A percentile compares a stretch with the other conserved stretches of the same genome.
phyloP scores from a whole-genome alignment of 345 rosid genomes.

The Eucalyptus tenuipes region DNA sequence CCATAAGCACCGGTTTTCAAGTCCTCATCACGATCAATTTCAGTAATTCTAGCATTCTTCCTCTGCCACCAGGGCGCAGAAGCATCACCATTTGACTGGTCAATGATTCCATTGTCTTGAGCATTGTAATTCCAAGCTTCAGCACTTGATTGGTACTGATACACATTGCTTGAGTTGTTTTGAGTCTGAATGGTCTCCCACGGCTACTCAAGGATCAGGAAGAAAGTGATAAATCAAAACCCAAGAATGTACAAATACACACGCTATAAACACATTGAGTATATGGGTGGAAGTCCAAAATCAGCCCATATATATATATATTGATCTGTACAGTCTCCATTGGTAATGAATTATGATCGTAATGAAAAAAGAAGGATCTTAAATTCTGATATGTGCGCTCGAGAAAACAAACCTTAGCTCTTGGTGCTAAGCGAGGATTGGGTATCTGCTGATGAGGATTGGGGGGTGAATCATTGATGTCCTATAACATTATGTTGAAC shows the following conservation, averaged over 20 bases:
- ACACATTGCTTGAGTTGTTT: conserved; percentile 24
- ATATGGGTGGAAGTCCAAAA: neutral
- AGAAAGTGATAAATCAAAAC: neutral
- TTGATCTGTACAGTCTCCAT: neutral
- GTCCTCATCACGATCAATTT: conserved; percentile 50
- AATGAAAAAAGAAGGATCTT: neutral
- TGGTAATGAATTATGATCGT: neutral
- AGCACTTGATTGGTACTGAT: conserved; percentile 11
- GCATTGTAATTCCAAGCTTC: conserved; percentile 25
- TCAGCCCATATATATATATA: neutral
- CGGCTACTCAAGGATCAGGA: conserved; percentile 30
- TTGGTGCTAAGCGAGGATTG: conserved; percentile 64
- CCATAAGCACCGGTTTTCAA: conserved; percentile 13
- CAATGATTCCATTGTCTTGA: conserved; percentile 22
- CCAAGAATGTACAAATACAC: neutral
- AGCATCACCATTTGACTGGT: conserved; percentile 21
- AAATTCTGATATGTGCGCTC: neutral
- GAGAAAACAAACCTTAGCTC: conserved; percentile 56
- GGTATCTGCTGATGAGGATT: conserved; percentile 70
- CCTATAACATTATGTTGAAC: conserved; percentile 33
- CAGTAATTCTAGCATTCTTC: conserved; percentile 50
- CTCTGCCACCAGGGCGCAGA: conserved; percentile 64
- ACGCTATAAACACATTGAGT: neutral
- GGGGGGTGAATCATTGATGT: conserved; percentile 81
- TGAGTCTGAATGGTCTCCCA: conserved; percentile 57